phyloP scores from a whole-genome alignment of 2,329 filamentous ascomycete species.

The Setomelanomma holmii region DNA sequence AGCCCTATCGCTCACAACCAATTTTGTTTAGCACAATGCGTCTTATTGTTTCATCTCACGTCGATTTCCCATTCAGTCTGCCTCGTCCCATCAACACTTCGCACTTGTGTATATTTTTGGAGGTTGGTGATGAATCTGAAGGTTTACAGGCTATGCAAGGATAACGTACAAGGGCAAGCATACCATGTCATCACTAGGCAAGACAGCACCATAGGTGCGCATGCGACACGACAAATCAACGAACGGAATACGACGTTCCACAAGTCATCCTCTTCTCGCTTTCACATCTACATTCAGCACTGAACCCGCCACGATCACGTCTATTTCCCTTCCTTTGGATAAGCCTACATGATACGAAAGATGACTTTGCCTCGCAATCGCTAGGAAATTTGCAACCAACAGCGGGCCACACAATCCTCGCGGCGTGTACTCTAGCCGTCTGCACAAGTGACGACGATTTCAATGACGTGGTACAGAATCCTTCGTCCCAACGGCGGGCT shows the following conservation, averaged over 20 bases:
- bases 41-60: constrained; percentile 5
- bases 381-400: background rate
- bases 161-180: background rate
- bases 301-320: background rate
- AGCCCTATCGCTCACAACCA: background rate
- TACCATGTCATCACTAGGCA: background rate
- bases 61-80: background rate
- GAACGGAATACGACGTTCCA: constrained; percentile 6
- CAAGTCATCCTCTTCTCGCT: background rate
- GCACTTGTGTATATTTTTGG: constrained; percentile 15
- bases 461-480: background rate
- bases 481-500: background rate
- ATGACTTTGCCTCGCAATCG: background rate
- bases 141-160: background rate
- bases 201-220: constrained; percentile 12
- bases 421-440: background rate
- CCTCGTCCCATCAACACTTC: background rate
- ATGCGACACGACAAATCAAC: constrained; percentile 1
- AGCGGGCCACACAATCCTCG: constrained; percentile 4
- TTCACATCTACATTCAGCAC: background rate
- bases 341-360: background rate
- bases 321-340: constrained; percentile 1
- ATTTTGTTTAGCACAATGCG: background rate
- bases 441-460: background rate
- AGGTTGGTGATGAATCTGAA: background rate